Percentiles rank a stretch among this genome's conserved stretches.
phyloP scores from a whole-genome alignment of 2,329 filamentous ascomycete genomes.

The Aspergillus ruber region DNA sequence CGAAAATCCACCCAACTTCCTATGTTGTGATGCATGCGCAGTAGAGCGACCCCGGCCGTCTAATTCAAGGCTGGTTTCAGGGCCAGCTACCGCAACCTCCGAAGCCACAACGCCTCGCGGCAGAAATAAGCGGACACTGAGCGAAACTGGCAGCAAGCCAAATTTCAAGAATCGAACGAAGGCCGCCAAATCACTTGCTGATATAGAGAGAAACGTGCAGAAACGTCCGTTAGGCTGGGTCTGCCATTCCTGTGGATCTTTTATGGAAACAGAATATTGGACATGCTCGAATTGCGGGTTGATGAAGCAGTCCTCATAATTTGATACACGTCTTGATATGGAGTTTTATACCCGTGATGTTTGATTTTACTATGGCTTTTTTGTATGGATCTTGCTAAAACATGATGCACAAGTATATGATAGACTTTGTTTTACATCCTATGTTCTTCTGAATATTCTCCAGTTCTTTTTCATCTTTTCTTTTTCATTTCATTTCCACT shows the following conservation, averaged over 20 bases:
- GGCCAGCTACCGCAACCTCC: slow-evolving; percentile 3
- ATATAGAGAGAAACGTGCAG: slow-evolving; percentile 36
- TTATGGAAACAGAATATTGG: slow-evolving; percentile 62
- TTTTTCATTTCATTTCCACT: too few relatives aligned
- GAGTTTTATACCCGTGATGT: neutral
- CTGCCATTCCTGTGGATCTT: slow-evolving; percentile 52
- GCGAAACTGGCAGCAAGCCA: slow-evolving; percentile 8
- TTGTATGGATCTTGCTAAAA: neutral
- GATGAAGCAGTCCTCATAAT: slow-evolving; percentile 50
- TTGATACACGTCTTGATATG: neutral
- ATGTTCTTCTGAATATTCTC: too few relatives aligned
- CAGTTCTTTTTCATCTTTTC: too few relatives aligned
- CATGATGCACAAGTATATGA: too few relatives aligned
- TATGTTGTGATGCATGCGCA: slow-evolving; percentile 56
- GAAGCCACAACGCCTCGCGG: slow-evolving; percentile 5
- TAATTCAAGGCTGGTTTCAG: slow-evolving; percentile 9
- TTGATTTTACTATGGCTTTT: neutral
- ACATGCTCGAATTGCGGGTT: slow-evolving; percentile 55
- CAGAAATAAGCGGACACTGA: slow-evolving; percentile 18
- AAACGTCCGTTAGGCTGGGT: slow-evolving; percentile 52
- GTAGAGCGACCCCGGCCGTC: slow-evolving; percentile 45
- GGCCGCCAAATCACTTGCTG: slow-evolving; percentile 32
- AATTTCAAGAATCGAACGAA: slow-evolving; percentile 24
- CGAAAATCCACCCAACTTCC: slow-evolving; percentile 53
- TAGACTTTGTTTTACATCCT: neutral